Conservation (phyloP, 2,329 filamentous ascomycete species). For the Calonectria multiphialidica region DNA sequence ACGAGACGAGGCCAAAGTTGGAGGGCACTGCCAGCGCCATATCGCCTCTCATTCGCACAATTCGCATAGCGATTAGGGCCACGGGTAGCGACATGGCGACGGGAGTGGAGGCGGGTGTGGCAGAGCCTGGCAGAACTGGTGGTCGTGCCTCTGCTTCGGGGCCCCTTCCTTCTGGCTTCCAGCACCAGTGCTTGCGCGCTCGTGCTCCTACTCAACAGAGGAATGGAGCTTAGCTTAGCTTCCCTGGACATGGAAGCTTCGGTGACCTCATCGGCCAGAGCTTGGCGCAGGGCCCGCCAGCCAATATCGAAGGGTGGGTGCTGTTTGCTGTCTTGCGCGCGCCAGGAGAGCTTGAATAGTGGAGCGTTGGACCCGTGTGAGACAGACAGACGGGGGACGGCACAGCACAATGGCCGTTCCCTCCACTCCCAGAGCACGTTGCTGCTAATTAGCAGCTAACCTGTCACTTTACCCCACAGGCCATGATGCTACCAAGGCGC, state of each 20-base stretch:
- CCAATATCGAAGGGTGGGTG: conserved; percentile 9
- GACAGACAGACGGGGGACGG: not conserved
- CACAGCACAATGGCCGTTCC: conserved; percentile 2
- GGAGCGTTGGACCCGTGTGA: not conserved
- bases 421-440: not conserved
- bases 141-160: not conserved
- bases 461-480: conserved; percentile 9
- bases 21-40: conserved; percentile 14
- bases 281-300: not conserved
- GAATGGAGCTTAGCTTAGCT: conserved; percentile 8
- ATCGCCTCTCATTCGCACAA: conserved; percentile 10
- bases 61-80: conserved; percentile 24
- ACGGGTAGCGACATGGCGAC: conserved; percentile 31
- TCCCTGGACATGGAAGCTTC: not conserved
- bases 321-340: not conserved
- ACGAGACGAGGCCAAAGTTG: not conserved
- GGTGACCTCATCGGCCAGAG: conserved; percentile 21
- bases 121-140: conserved; percentile 4
- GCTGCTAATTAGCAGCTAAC: conserved; percentile 7
- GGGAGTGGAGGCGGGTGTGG: conserved; percentile 36
- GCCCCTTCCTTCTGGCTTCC: not conserved
- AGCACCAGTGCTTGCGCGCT: not conserved
- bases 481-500: conserved; percentile 3
- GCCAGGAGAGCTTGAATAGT: conserved; percentile 20
- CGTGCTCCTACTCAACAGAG: not conserved